Base-by-base conservation (phyloP, 2,329 filamentous ascomycete genomes). In the Fusarium sublunatum region DNA sequence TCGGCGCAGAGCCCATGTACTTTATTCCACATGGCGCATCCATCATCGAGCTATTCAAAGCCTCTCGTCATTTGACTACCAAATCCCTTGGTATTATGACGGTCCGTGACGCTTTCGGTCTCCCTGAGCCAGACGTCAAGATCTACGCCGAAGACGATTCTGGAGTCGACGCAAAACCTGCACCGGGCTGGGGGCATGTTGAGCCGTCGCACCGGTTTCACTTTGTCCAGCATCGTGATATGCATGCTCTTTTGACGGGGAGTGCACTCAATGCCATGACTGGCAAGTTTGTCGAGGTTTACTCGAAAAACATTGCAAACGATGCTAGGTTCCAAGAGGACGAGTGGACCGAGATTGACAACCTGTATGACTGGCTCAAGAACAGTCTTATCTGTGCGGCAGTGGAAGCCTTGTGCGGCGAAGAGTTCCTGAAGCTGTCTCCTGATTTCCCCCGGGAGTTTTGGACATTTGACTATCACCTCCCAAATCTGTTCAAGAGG, bases 401-500 rank as follows among this genome's bases (percentile, higher is more conserved):
- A 0, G 6, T 58, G 0, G 52, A 35, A 6, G 48, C 64, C 1
- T 3, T 67, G 1, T 67, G 60, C 3, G 64, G 64, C 1, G 51
- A 67, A 1, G 43, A 34, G 22, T 67, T 70, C 7, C 41, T 70
- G 0, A 48, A 70, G 7, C 29, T 65, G 2, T 55, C 57, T 0
- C 68, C 68, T 0, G 40, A 24, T 3, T 58, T 70, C 3, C 38
- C 61, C 1, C 24, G 50, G 1, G 57, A 69, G 3, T 70, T 70
- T 3, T 70, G 68, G 68, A 7, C 15, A 0, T 70, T 69, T 8
- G 68, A 70, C 9, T 49, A 52, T 2, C 65, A 58, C 4, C 35
- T 70, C 0, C 64, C 65, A 0, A 60, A 31, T 3, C 35, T 70
- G 2, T 59, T 70, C 31, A 70, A 53, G 11, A 50, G 62, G 8